phyloP scores from a whole-genome alignment of 331 rosid species.

The Prunus yedoensis region DNA sequence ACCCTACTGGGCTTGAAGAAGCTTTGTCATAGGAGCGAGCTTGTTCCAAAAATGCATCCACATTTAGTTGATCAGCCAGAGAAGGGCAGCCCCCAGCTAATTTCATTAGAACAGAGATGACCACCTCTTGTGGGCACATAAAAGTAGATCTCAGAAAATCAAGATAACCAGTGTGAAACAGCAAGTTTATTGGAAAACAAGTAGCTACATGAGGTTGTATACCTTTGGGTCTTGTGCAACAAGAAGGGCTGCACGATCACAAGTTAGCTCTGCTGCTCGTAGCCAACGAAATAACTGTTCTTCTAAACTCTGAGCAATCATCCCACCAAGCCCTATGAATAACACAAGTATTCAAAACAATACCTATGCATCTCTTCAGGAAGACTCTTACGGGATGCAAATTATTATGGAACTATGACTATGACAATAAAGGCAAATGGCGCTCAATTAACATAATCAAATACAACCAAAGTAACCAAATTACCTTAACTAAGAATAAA shows the following conservation, averaged over 20 bases:
- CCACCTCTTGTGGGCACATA: slow-evolving; percentile 81
- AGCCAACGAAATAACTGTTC: slow-evolving; percentile 96
- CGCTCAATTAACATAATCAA: background rate
- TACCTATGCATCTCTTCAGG: background rate
- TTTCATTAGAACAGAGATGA: slow-evolving; percentile 97
- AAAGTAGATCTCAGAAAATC: slow-evolving; percentile 31
- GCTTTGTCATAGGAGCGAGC: slow-evolving; percentile 96
- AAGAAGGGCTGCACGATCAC: slow-evolving; percentile 98
- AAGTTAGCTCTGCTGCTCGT: slow-evolving; percentile 95
- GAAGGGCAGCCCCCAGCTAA: slow-evolving; percentile 98
- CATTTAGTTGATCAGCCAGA: slow-evolving; percentile 90
- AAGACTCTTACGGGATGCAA: background rate
- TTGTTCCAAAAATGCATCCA: slow-evolving; percentile 94
- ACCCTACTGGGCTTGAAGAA: slow-evolving; percentile 91
- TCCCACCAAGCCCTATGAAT: slow-evolving; percentile 75
- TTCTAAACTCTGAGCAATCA: slow-evolving; percentile 86
- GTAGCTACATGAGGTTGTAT: slow-evolving; percentile 8
- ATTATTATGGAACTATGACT: background rate
- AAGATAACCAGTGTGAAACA: slow-evolving; percentile 15
- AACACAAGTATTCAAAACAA: slow-evolving; percentile 11
- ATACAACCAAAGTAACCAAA: background rate
- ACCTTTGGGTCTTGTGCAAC: slow-evolving; percentile 98
- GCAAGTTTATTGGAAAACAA: background rate
- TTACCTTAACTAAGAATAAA: background rate
- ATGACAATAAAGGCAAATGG: background rate